Conservation (phyloP, 441 rosid genomes). For the Raphanus hybrid region DNA sequence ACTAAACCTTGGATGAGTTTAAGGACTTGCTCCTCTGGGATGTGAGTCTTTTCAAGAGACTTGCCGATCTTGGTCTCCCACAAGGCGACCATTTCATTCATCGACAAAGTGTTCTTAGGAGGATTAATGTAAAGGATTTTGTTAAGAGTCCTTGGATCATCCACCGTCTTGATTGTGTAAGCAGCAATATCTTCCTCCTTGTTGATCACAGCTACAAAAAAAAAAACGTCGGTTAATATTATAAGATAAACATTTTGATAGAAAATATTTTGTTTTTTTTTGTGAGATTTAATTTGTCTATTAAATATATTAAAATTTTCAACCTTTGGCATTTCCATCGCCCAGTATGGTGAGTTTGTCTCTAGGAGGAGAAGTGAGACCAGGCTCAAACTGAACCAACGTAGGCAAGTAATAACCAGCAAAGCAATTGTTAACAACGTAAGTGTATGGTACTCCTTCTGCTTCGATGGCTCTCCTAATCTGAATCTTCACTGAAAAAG, state of each 20-base stretch:
- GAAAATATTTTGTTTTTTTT: neutral
- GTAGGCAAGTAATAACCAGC: constrained; percentile 53
- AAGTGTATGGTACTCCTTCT: constrained; percentile 60
- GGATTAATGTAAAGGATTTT: constrained; percentile 58
- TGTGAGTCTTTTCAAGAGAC: constrained; percentile 52
- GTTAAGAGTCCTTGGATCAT: constrained; percentile 64
- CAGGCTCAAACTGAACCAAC: constrained; percentile 45
- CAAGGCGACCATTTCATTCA: constrained; percentile 57
- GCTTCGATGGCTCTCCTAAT: constrained; percentile 62
- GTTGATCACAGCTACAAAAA: constrained; percentile 46
- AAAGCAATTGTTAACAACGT: constrained; percentile 50
- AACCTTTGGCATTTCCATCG: constrained; percentile 65
- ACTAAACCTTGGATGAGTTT: constrained; percentile 56
- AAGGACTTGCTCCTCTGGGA: constrained; percentile 57
- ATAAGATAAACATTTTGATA: neutral
- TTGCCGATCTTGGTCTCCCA: constrained; percentile 74
- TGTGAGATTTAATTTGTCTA: neutral
- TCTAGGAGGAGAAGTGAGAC: constrained; percentile 56
- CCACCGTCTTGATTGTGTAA: constrained; percentile 58
- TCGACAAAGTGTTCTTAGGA: constrained; percentile 54
- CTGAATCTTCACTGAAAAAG: constrained; percentile 49
- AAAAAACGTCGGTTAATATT: neutral
- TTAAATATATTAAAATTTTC: neutral
- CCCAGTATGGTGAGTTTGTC: constrained; percentile 58
- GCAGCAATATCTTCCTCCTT: constrained; percentile 58